Evolutionary conservation across 352 stramenopile genomes (phyloP).

Genomic region (Pythium sp.): DNA sequence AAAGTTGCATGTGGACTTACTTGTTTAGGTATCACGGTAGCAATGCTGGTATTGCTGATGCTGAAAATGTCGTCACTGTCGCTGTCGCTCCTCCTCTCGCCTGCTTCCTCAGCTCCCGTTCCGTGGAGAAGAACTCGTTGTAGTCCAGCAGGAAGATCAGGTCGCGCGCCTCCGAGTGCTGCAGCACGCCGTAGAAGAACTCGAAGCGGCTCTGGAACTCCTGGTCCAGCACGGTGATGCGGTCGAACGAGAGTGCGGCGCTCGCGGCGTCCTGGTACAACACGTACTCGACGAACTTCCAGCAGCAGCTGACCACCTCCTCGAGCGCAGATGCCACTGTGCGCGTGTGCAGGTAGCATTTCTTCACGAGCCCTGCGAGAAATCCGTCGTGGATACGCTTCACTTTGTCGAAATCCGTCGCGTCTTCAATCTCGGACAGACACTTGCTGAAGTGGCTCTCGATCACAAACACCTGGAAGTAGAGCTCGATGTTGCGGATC

Average conservation of each 20-base stretch:
- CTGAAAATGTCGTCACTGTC: background rate
- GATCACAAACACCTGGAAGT: conserved; percentile 82
- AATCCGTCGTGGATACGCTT: conserved; percentile 73
- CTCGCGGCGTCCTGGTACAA: conserved; percentile 32
- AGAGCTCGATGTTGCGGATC: conserved; percentile 63
- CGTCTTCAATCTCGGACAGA: conserved; percentile 40
- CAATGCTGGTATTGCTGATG: background rate
- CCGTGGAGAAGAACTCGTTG: conserved; percentile 60
- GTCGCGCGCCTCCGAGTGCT: conserved; percentile 60
- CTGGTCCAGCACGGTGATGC: conserved; percentile 38
- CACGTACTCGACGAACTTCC: conserved; percentile 70
- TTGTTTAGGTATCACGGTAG: background rate
- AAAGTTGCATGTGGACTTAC: background rate
- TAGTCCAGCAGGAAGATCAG: conserved; percentile 71
- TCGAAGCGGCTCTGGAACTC: conserved; percentile 62
- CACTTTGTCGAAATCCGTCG: conserved; percentile 63
- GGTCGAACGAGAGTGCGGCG: conserved; percentile 24
- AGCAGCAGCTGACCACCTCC: conserved; percentile 60
- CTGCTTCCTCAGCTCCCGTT: conserved; percentile 35
- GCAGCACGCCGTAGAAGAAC: conserved; percentile 60
- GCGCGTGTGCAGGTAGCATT: conserved; percentile 69
- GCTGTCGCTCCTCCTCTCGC: background rate
- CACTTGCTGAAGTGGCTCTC: conserved; percentile 61
- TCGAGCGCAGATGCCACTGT: conserved; percentile 56
- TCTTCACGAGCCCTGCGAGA: conserved; percentile 60